These are phyloP conservation scores for Suillus tomentosus DNA, from an alignment of 768 basidiomycete species.

Conservation along the genomic window DNA sequence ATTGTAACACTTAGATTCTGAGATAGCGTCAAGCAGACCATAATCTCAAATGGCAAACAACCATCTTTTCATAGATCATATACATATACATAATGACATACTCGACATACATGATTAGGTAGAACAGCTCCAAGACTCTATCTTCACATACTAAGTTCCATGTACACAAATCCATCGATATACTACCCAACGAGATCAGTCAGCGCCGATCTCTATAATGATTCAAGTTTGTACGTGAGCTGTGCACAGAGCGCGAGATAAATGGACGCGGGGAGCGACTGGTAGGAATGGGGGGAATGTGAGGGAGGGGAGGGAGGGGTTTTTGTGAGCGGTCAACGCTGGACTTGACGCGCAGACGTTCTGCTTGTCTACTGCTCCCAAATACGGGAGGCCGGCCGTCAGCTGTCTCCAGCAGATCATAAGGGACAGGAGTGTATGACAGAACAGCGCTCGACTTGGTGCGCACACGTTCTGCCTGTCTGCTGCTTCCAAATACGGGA, in stretches of 20 bases:
- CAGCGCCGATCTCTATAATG: conserved; percentile 10
- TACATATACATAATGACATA: not conserved
- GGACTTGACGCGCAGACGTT: conserved; percentile 7
- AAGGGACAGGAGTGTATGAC: no score
- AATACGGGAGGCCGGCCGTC: no score
- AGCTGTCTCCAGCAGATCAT: no score
- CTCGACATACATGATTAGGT: not conserved
- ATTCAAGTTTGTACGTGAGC: conserved; percentile 7
- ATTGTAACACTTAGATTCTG: not conserved
- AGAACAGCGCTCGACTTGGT: no score
- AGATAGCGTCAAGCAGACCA: not conserved
- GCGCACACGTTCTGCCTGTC: no score
- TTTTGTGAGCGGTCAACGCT: not conserved
- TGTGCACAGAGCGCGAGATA: not conserved
- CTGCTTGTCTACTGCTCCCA: conserved; percentile 10
- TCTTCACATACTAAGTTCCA: not conserved
- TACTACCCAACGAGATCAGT: not conserved
- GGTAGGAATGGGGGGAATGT: not conserved
- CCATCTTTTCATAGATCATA: not conserved
- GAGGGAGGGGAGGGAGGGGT: not conserved
- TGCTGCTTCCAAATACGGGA: no score
- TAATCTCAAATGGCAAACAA: not conserved
- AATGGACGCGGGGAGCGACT: conserved; percentile 1
- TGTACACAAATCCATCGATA: not conserved
- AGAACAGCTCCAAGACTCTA: not conserved